phyloP scores from a whole-genome alignment of 345 rosid genomes.

The Triadica sebifera region DNA sequence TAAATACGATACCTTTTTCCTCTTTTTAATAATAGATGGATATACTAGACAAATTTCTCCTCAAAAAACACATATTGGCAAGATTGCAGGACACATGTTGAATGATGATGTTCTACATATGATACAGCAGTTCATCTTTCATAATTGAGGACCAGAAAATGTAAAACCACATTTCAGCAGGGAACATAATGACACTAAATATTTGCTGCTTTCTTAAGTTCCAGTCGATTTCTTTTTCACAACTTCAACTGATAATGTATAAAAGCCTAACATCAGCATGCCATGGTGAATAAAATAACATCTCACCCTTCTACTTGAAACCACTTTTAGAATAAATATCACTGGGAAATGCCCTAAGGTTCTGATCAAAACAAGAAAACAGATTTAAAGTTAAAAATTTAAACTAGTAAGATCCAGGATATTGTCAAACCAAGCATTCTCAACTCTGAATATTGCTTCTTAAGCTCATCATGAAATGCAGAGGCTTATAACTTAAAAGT shows the following conservation, averaged over 20 bases:
- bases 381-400: neutral
- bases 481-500: neutral
- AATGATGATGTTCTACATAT: neutral
- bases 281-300: neutral
- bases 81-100: neutral
- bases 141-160: neutral
- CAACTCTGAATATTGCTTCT: neutral
- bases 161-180: neutral
- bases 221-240: too few species aligned
- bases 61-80: neutral
- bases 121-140: neutral
- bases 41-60: neutral
- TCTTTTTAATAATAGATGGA: too few species aligned
- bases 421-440: neutral
- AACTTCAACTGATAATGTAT: neutral
- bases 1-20: neutral
- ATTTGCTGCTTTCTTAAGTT: neutral
- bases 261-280: neutral
- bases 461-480: neutral
- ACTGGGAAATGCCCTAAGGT: neutral
- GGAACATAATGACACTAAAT: neutral
- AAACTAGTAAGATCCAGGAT: neutral
- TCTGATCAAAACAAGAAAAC: neutral
- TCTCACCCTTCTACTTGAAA: neutral
- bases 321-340: neutral